phyloP scores from a whole-genome alignment of 768 basidiomycete species.

The Mycena capillaripes region DNA sequence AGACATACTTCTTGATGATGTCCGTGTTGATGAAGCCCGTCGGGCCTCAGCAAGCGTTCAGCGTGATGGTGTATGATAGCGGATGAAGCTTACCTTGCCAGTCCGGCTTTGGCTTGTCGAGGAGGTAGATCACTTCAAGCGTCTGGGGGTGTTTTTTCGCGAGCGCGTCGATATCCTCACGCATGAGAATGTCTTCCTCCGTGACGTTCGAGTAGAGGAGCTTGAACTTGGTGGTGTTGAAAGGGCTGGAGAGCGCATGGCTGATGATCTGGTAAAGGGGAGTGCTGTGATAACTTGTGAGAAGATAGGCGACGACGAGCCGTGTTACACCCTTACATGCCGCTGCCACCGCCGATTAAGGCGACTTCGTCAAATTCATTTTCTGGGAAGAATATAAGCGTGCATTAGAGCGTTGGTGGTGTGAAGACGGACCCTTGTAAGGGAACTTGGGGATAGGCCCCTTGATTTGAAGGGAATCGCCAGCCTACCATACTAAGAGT shows the following conservation, averaged over 20 bases:
- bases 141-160: slow-evolving; percentile 77
- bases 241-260: slow-evolving; percentile 77
- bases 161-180: slow-evolving; percentile 80
- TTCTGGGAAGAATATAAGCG: slow-evolving; percentile 55
- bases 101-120: slow-evolving; percentile 78
- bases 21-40: slow-evolving; percentile 83
- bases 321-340: slow-evolving; percentile 71
- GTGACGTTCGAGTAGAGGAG: slow-evolving; percentile 93
- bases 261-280: slow-evolving; percentile 87
- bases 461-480: slow-evolving; percentile 88
- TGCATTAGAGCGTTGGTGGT: neutral
- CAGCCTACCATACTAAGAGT: slow-evolving; percentile 58
- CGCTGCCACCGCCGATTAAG: slow-evolving; percentile 93
- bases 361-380: slow-evolving; percentile 90
- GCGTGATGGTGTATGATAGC: neutral
- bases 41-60: slow-evolving; percentile 56
- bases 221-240: slow-evolving; percentile 95
- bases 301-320: neutral
- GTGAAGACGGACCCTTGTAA: slow-evolving; percentile 73
- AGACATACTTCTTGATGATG: slow-evolving; percentile 80
- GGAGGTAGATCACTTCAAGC: slow-evolving; percentile 87
- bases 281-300: slow-evolving; percentile 61
- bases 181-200: slow-evolving; percentile 91
- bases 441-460: slow-evolving; percentile 92
- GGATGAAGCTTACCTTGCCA: slow-evolving; percentile 64